Base-by-base conservation (phyloP, 331 rosid genomes). In the Acacia pycnantha region DNA sequence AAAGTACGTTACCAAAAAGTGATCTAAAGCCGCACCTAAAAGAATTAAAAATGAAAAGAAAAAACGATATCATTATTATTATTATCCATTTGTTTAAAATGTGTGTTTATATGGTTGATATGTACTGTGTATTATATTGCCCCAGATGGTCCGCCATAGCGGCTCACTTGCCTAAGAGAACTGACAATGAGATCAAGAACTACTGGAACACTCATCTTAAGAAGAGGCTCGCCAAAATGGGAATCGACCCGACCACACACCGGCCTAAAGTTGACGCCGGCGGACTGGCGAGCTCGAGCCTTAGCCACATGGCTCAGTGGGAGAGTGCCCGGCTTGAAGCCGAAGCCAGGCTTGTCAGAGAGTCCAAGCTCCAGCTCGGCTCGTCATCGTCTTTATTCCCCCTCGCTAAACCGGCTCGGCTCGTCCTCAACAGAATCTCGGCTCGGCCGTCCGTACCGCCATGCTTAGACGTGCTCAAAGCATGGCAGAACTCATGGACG, bases 261-360 rank as follows among this genome's bases (percentile, higher is more conserved):
- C 89, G 84, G 81, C 92, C 90, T 0, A 90, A 84, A 44, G 29
- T 59, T 7, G 84, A 88, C 18, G 27, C 69, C 15, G 76, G 76
- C 65, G 78, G 76, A 68, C 59, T 77, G 8, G 81, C 78, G 13
- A 26, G 31, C 66, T 27, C 24, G 54, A 80, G 61, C 69, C 84
- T 91, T 2, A 87, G 90, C 81, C 94, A 91, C 88, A 89, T 87
- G 90, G 89, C 91, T 56, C 94, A 91, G 82, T 91, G 94, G 92
- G 94, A 91, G 81, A 84, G 90, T 14, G 92, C 91, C 10, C 84
- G 92, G 15, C 92, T 91, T 1, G 89, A 91, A 77, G 92, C 94
- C 21, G 91, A 91, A 79, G 92, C 90, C 35, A 77, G 91, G 33
- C 68, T 87, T 15, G 89, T 81, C 3, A 76, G 76, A 31, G 90